Conservation (phyloP, 768 basidiomycete genomes). For the Termitomyces sp. region DNA sequence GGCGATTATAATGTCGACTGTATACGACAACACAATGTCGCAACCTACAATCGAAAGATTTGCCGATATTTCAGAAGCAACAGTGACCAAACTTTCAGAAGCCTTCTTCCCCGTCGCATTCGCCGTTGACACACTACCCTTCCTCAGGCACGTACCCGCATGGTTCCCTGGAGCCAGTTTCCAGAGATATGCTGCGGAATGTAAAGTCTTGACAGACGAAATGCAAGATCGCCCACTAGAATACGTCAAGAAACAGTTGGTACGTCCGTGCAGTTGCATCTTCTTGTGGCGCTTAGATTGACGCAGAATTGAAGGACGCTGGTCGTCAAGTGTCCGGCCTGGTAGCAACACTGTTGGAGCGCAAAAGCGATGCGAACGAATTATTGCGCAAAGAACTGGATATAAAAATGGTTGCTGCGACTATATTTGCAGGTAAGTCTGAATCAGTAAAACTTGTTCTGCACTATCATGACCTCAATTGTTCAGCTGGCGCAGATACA, state of each 20-base stretch:
- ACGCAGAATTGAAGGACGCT: background rate
- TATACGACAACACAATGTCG: constrained; percentile 23
- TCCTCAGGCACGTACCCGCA: constrained; percentile 26
- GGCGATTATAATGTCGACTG: constrained; percentile 15
- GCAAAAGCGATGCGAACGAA: background rate
- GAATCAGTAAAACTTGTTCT: background rate
- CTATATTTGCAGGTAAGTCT: constrained; percentile 11
- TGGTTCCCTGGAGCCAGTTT: constrained; percentile 31
- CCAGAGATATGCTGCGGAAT: constrained; percentile 11
- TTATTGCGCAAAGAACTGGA: constrained; percentile 3
- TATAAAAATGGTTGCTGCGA: constrained; percentile 11
- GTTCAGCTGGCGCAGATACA: constrained; percentile 12
- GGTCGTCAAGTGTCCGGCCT: constrained; percentile 6
- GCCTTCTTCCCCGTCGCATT: constrained; percentile 15
- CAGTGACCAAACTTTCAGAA: constrained; percentile 5
- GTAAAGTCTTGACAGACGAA: constrained; percentile 2
- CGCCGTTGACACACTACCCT: constrained; percentile 22
- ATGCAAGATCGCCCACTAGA: constrained; percentile 12
- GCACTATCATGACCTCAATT: background rate
- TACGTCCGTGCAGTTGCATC: background rate
- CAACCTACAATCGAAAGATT: constrained; percentile 16
- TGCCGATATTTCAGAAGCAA: constrained; percentile 17
- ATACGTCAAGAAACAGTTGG: constrained; percentile 14
- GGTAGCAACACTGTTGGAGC: constrained; percentile 7
- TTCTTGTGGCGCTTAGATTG: background rate